Evolutionary conservation across 306 rosid species (phyloP).

Genomic region (Erythrophleum fordii): DNA sequence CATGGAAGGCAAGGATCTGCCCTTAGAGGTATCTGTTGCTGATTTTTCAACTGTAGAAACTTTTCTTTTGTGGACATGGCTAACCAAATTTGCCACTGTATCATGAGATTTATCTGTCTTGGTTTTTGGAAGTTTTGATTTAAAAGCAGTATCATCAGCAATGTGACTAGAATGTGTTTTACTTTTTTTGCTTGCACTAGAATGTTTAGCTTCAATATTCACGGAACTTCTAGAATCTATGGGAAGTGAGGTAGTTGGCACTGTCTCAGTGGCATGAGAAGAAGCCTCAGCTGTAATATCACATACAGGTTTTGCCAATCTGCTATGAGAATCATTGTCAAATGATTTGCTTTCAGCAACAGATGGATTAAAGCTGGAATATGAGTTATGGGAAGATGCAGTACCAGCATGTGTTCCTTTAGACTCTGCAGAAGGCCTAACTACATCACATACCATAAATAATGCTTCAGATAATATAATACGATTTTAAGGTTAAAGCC

Average conservation of each 20-base stretch:
- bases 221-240: conserved; percentile 38
- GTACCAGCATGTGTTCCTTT: conserved; percentile 38
- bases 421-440: conserved; percentile 48
- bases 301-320: conserved; percentile 36
- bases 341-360: conserved; percentile 46
- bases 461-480: conserved; percentile 25
- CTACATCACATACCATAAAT: conserved; percentile 38
- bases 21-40: conserved; percentile 48
- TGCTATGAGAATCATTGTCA: conserved; percentile 36
- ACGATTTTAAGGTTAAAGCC: conserved; percentile 32
- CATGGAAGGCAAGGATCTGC: conserved; percentile 43
- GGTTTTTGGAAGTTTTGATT: conserved; percentile 44
- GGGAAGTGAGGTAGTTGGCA: conserved; percentile 27
- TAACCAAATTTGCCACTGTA: conserved; percentile 37
- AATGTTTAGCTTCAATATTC: conserved; percentile 40
- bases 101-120: conserved; percentile 50
- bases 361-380: conserved; percentile 42
- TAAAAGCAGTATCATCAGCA: conserved; percentile 44
- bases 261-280: conserved; percentile 25
- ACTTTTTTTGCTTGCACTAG: conserved; percentile 49
- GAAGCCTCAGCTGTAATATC: conserved; percentile 18
- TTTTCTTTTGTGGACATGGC: conserved; percentile 54
- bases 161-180: conserved; percentile 46
- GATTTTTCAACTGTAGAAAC: conserved; percentile 48
- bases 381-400: conserved; percentile 35